phyloP scores from a whole-genome alignment of 1,284 basidiomycete species.

The Pascua sp. region DNA sequence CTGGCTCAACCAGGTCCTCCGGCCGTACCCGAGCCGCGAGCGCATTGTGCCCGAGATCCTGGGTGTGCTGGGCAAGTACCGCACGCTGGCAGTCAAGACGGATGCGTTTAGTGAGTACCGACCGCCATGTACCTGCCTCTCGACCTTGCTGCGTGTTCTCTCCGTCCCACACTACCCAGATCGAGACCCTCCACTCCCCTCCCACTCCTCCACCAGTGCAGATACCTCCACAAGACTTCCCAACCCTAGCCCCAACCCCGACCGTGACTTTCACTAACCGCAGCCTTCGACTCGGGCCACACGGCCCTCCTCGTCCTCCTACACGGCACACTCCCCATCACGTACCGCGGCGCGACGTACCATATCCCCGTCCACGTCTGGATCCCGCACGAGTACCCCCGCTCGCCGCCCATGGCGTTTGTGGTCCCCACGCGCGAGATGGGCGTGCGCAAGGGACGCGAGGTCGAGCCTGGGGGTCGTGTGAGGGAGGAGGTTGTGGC shows the following conservation, averaged over 20 bases:
- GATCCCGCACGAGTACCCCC: slow-evolving; percentile 78
- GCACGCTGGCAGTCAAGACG: slow-evolving; percentile 77
- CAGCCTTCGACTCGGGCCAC: slow-evolving; percentile 90
- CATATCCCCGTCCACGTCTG: slow-evolving; percentile 92
- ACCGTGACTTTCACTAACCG: slow-evolving; percentile 1
- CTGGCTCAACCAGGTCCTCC: slow-evolving; percentile 71
- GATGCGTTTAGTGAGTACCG: slow-evolving; percentile 77
- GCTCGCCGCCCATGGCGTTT: slow-evolving; percentile 78
- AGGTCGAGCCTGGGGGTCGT: slow-evolving; percentile 79
- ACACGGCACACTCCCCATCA: slow-evolving; percentile 86
- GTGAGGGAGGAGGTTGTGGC: slow-evolving; percentile 51
- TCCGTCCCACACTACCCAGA: no score
- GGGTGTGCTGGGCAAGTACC: slow-evolving; percentile 58
- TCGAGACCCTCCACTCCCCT: neutral
- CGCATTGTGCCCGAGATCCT: slow-evolving; percentile 65
- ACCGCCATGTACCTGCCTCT: slow-evolving; percentile 20
- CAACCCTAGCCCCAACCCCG: neutral
- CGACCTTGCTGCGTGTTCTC: neutral
- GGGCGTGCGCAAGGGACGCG: slow-evolving; percentile 72
- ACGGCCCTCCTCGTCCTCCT: slow-evolving; percentile 84
- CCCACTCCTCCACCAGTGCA: slow-evolving; percentile 3
- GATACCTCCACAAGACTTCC: neutral
- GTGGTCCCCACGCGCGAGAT: slow-evolving; percentile 92
- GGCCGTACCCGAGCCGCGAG: slow-evolving; percentile 61
- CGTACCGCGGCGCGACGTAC: slow-evolving; percentile 72